Evolutionary conservation across 768 basidiomycete genomes (phyloP), one percentile per base, ranked within the genome.

Genomic region (Vishniacozyma victoriae): DNA sequence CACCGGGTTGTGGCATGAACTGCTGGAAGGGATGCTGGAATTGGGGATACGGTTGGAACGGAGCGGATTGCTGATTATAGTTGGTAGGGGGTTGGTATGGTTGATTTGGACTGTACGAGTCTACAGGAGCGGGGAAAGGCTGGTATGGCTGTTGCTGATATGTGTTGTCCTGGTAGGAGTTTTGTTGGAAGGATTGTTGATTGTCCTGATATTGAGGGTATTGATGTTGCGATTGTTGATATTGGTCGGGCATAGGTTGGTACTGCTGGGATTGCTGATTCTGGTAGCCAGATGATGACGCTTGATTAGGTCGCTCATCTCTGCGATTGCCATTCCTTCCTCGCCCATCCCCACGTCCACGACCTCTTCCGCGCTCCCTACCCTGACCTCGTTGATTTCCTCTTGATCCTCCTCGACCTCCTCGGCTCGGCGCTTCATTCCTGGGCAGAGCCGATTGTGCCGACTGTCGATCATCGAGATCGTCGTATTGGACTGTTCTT

Each of bases 401-500:
- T 44, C 52, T 35, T 20, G 57, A 49, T 35, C 51, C 33, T 24
- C 47, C 48, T 18, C 48, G 29, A 43, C n/a, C 44, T 40, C 36
- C 38, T n/a, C 40, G 42, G 3, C 36, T 3, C 27, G 12, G 20
- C 40, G 1, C 25, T 26, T 19, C 11, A 22, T 16, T 14, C 18
- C n/a, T 9, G 9, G 1, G n/a, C 22, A 31, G 6, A 29, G 15
- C 13, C 13, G 37, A 22, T 36, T n/a, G 11, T 35, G 42, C 19
- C 15, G 37, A 27, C 12, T 29, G 19, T 42, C 39, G 16, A 29
- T 12, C 20, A 7, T 46, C 57, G 31, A 56, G 52, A 15, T 55
- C 37, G 15, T 69, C 68, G 48, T 70, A 70, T 11, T 60, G 64
- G 33, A 39, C 57, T 6, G 60, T 55, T 52, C 68, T 33, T 9